phyloP scores from a whole-genome alignment of 2,329 filamentous ascomycete genomes.

The Neocucurbitaria cava region DNA sequence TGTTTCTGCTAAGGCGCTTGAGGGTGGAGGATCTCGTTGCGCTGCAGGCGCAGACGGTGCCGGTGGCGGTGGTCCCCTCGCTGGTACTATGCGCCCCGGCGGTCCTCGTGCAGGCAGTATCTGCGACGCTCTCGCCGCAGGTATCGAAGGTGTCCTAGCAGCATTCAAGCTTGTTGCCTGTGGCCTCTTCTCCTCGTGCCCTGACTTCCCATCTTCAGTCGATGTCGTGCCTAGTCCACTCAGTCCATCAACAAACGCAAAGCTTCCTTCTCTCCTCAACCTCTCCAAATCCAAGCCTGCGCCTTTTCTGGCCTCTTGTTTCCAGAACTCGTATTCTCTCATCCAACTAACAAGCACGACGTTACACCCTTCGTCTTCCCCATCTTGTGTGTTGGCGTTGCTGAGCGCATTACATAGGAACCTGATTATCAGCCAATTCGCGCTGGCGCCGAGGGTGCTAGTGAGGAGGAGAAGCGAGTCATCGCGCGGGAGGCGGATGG shows the following conservation, averaged over 20 bases:
- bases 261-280: constrained; percentile 63
- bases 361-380: constrained; percentile 34
- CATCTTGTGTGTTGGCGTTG: constrained; percentile 28
- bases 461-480: constrained; percentile 71
- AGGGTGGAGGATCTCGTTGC: neutral
- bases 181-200: neutral
- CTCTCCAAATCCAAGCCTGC: constrained; percentile 75
- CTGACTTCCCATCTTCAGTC: neutral
- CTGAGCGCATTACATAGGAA: constrained; percentile 58
- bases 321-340: constrained; percentile 81
- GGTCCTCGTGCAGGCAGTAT: constrained; percentile 25
- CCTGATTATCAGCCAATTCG: constrained; percentile 64
- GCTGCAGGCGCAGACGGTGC: neutral
- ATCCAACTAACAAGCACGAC: constrained; percentile 85
- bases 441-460: constrained; percentile 62
- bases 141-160: neutral
- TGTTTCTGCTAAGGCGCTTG: constrained; percentile 1
- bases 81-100: constrained; percentile 23
- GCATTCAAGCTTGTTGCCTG: neutral
- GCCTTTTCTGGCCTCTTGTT: constrained; percentile 70
- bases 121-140: constrained; percentile 6
- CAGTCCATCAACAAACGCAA: constrained; percentile 79
- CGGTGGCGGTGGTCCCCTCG: constrained; percentile 22
- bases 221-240: constrained; percentile 60
- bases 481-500: constrained; percentile 65